These are phyloP conservation scores for Tubosaeta sp. DNA, from an alignment of 768 basidiomycete species.

Conservation along the genomic window DNA sequence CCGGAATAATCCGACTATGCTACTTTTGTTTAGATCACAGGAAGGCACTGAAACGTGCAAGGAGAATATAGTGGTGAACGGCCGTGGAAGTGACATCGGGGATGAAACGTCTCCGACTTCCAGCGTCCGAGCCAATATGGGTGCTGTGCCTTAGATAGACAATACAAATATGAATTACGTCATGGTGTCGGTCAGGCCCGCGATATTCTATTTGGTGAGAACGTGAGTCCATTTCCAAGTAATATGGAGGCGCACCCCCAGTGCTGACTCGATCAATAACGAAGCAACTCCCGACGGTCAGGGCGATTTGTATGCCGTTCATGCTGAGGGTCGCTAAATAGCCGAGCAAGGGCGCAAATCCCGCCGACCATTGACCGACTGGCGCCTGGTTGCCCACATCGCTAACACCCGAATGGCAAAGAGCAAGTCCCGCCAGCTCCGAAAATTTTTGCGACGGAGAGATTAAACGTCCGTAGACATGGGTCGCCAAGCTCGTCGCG, in stretches of 20 bases:
- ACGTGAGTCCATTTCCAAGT: not conserved
- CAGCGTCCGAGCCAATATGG: slow-evolving; percentile 10
- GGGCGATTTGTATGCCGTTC: not conserved
- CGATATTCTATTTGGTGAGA: not conserved
- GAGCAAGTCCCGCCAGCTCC: not conserved
- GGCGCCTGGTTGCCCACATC: not conserved
- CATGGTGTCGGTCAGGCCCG: not conserved
- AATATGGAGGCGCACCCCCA: not conserved
- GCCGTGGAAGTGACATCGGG: slow-evolving; percentile 16
- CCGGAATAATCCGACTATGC: slow-evolving; percentile 10
- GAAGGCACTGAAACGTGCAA: not conserved
- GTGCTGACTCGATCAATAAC: not conserved
- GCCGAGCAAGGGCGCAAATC: not conserved
- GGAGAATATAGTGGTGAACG: not conserved
- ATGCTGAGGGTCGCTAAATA: not conserved
- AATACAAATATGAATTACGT: not conserved
- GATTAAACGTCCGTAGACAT: not conserved
- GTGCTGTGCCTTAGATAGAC: slow-evolving; percentile 5
- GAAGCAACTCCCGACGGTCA: not conserved
- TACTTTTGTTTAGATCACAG: slow-evolving; percentile 10
- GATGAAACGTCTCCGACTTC: slow-evolving; percentile 22
- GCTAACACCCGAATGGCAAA: not conserved
- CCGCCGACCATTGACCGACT: not conserved
- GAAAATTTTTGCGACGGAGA: not conserved
- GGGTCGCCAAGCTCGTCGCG: not conserved